Evolutionary conservation across 441 rosid genomes (phyloP).

Genomic region (Pelargonium fulgidum): DNA sequence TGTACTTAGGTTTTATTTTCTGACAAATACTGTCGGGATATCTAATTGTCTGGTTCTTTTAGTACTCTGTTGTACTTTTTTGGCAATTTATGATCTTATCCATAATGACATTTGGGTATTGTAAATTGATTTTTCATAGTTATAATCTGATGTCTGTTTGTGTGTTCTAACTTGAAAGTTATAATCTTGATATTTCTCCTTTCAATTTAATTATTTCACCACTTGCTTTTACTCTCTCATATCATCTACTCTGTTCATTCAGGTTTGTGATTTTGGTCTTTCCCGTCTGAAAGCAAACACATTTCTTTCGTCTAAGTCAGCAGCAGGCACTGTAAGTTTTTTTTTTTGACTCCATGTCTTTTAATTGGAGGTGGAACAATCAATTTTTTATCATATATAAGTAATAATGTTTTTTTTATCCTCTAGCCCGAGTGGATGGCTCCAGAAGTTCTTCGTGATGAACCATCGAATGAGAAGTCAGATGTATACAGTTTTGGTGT

Average conservation of each 20-base stretch:
- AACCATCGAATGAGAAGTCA: constrained; percentile 93
- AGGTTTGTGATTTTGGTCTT: constrained; percentile 99
- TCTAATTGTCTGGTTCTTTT: neutral
- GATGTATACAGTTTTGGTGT: constrained; percentile 96
- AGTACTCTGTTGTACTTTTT: neutral
- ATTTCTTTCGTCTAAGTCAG: constrained; percentile 92
- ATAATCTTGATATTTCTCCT: neutral
- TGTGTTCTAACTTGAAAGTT: neutral
- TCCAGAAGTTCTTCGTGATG: constrained; percentile 96
- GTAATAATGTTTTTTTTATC: constrained; percentile 21
- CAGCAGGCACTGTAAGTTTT: constrained; percentile 99
- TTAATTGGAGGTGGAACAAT: constrained; percentile 14
- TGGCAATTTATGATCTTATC: neutral
- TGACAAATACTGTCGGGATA: neutral
- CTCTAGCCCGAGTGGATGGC: constrained; percentile 99
- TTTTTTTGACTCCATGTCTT: constrained; percentile 13
- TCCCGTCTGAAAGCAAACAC: constrained; percentile 92
- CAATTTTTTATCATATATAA: constrained; percentile 14
- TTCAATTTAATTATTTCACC: constrained; percentile 8
- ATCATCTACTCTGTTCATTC: constrained; percentile 21
- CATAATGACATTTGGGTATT: no score
- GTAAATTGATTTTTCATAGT: no score
- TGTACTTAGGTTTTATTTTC: neutral
- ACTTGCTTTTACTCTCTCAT: constrained; percentile 2
- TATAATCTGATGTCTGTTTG: neutral